A percentile compares a stretch with the other conserved stretches of the same genome.
phyloP scores from a whole-genome alignment of 352 stramenopile genomes.

The Phytopythium kandeliae region DNA sequence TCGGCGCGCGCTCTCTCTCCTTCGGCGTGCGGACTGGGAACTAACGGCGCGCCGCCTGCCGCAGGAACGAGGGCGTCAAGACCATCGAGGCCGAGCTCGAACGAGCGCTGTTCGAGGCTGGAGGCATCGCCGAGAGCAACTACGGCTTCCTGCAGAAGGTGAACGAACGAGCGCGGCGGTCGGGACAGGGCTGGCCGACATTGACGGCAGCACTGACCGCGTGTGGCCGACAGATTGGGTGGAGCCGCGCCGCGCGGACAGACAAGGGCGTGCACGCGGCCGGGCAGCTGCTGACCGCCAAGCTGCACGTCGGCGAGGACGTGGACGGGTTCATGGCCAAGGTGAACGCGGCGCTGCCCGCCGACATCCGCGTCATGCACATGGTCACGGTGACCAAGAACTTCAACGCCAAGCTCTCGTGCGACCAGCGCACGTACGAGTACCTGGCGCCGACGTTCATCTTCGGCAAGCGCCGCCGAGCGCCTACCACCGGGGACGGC shows the following conservation, averaged over 20 bases:
- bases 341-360: constrained; percentile 69
- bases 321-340: constrained; percentile 50
- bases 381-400: constrained; percentile 87
- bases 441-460: constrained; percentile 90
- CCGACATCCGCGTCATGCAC: constrained; percentile 79
- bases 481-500: not conserved
- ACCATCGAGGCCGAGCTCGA: constrained; percentile 91
- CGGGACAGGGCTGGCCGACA: not conserved
- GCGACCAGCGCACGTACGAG: constrained; percentile 88
- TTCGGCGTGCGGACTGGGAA: no score
- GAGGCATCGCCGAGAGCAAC: constrained; percentile 84
- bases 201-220: not conserved
- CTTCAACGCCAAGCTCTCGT: constrained; percentile 89
- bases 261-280: constrained; percentile 90
- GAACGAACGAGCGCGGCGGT: not conserved
- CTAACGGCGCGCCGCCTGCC: not conserved
- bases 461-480: constrained; percentile 36
- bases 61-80: constrained; percentile 81
- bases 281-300: constrained; percentile 78
- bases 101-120: constrained; percentile 81
- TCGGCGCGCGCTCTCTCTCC: no score
- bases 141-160: constrained; percentile 88
- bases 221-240: constrained; percentile 50
- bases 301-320: constrained; percentile 81
- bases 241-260: constrained; percentile 83